phyloP scores from a whole-genome alignment of 129 eudicot genomes.

The Flaveria sonorensis region DNA sequence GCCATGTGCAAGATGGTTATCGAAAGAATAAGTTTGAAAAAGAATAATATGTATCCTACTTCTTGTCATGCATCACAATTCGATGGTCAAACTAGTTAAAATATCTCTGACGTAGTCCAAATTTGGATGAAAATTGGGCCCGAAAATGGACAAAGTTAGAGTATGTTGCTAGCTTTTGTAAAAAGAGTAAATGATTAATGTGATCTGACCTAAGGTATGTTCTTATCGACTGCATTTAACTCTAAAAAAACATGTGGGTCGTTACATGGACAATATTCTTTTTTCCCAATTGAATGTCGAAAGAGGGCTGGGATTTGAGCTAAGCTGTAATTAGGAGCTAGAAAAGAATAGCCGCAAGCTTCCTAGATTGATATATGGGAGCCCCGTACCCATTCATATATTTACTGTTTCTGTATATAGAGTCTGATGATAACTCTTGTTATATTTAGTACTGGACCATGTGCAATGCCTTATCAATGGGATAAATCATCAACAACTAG shows the following conservation, averaged over 20 bases:
- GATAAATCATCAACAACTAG: background rate
- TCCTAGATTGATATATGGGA: constrained; percentile 2
- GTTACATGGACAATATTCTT: background rate
- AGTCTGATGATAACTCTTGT: background rate
- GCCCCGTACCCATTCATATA: background rate
- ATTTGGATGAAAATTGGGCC: background rate
- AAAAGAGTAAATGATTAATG: background rate
- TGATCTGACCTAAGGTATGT: background rate
- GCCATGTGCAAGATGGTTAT: constrained; percentile 14
- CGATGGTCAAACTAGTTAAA: background rate
- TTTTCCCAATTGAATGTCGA: background rate
- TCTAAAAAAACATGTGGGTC: background rate
- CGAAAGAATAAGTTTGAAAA: constrained; percentile 8
- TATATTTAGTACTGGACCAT: constrained; percentile 12
- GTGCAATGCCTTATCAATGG: constrained; percentile 5
- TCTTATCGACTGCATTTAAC: background rate
- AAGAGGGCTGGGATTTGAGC: background rate
- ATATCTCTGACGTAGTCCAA: background rate
- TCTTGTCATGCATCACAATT: background rate
- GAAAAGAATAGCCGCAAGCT: background rate
- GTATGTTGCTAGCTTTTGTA: background rate
- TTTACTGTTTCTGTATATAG: constrained; percentile 3
- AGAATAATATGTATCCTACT: background rate
- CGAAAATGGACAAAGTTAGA: background rate
- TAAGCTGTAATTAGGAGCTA: background rate